Base-by-base conservation (phyloP, 164 flowering plant species). In the Liriodendron chinense region DNA sequence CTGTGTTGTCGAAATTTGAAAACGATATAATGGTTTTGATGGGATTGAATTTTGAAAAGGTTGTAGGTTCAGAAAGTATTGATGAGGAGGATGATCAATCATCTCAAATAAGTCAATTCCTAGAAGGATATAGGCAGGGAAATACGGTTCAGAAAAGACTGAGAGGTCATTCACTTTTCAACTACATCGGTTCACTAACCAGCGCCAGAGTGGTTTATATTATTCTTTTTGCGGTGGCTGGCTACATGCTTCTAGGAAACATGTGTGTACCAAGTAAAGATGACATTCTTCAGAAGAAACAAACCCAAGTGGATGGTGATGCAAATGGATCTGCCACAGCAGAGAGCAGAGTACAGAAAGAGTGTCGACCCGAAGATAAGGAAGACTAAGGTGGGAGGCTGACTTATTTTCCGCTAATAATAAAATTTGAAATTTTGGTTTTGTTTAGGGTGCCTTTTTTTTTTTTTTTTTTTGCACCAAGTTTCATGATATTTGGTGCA, bases 101-200 rank as follows among this genome's bases (percentile, higher is more conserved):
- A 10, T 78, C 90, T 25, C 88, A 92, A 79, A 85, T 93, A 50
- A 86, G 92, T 3, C 83, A 72, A 74, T 91, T 93, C 76, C 84
- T 93, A 59, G 89, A 86, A 84, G 94, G 94, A 75, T 92, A 88
- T 56, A 86, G 88, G 81, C 89, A 85, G 81, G 96, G 98, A 87
- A 86, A 81, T 76, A 86, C 86, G 22, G 79, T 74, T 26, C 65
- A 80, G 81, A 84, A 87, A 50, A 78, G 61, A 72, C 76, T 92
- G 22, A 70, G 80, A 7, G 92, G 94, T 59, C 90, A 90, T 1
- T 84, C 94, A 12, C 64, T 93, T 47, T 67, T 87, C 63, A 90
- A 88, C 74, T 93, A 68, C 78, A 77, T 93, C 72, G 83, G 82
- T 72, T 92, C 96, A 25, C 74, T 87, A 7, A 72, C 89, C 53